Evolutionary conservation across 2,329 filamentous ascomycete genomes (phyloP), one percentile per base, ranked within the genome.

Genomic region (Penicillium verrucosum): DNA sequence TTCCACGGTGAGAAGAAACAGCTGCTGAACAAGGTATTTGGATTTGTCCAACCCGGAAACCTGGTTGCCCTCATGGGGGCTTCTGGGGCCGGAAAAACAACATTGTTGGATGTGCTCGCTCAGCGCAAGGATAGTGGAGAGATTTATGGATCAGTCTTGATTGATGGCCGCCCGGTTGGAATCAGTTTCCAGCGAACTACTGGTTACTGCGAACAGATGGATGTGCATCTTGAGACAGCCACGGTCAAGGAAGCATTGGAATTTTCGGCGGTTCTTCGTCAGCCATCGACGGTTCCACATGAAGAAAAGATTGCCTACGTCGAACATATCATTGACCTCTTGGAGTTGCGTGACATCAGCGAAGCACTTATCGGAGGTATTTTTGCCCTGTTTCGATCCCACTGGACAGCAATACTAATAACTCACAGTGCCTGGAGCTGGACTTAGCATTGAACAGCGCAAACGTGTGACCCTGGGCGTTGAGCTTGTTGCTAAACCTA

Each of bases 1-100:
- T 77, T 74, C 47, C 74, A 79, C 4, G 71, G 74, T 1, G 71
- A 78, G 44, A 70, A 79, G 60, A 71, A 78, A 48, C 73, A 77
- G 4, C 68, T 87, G 9, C 73, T 88, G 12, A 77, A 85, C 59
- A 79, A 87, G 44, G 81, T 88, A 1, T 81, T 83, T 64, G 91
- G 86, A 2, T 92, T 85, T 60, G 88, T 91, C 46, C 85, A 87
- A 60, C 89, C 89, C 0, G 89, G 89, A 14, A 84, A 86, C 67
- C 78, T 92, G 16, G 91, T 88, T 0, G 89, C 89, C 1, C 78
- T 93, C 1, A 92, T 92, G 89, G 89, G 89, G 44, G 89, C 90
- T 3, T 91, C 88, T 6, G 91, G 92, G 51, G 92, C 92, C 0
- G 77, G 77, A 38, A 79, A 79, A 55, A 79, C 77, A 14, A 79